Percentiles rank a stretch among this genome's conserved stretches.
Conservation (phyloP, 2,329 filamentous ascomycete genomes). For the Pseudocercospora cruenta region DNA sequence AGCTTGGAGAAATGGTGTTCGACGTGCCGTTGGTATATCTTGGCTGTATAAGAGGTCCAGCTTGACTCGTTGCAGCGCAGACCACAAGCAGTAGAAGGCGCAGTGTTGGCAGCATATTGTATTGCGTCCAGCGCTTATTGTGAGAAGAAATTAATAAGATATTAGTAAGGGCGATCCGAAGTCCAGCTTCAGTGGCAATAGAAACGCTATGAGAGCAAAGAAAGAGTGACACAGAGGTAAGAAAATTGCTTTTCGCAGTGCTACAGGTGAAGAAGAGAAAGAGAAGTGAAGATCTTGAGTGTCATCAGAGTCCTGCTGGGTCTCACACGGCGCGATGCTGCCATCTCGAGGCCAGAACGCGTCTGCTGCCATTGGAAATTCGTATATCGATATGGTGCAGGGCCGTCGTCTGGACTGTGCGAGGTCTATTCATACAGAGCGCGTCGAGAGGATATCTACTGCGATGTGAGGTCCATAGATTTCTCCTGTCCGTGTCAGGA, state of each 20-base stretch:
- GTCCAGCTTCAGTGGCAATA: slow-evolving; percentile 34
- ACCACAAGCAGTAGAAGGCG: slow-evolving; percentile 22
- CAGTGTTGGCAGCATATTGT: slow-evolving; percentile 17
- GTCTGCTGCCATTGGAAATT: slow-evolving; percentile 6
- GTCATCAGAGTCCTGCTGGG: slow-evolving; percentile 1
- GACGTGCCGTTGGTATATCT: slow-evolving; percentile 26
- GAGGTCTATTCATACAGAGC: slow-evolving; percentile 28
- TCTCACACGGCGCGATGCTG: background rate
- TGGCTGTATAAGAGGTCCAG: slow-evolving; percentile 18
- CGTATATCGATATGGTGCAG: background rate
- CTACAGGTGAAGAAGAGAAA: background rate
- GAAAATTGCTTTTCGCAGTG: slow-evolving; percentile 5
- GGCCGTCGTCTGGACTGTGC: slow-evolving; percentile 24
- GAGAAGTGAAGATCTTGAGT: slow-evolving; percentile 8
- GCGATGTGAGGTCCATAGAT: slow-evolving; percentile 21
- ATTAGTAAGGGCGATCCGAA: slow-evolving; percentile 29
- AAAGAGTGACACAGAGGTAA: slow-evolving; percentile 22
- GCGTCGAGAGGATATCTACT: slow-evolving; percentile 26
- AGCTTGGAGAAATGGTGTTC: background rate
- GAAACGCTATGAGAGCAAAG: slow-evolving; percentile 16
- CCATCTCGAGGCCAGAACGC: background rate
- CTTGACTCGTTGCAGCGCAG: slow-evolving; percentile 15
- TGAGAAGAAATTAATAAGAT: slow-evolving; percentile 7
- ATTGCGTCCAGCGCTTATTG: background rate
- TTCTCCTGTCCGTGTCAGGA: background rate